Evolutionary conservation across 2,329 filamentous ascomycete species (phyloP).

Genomic region (Fusarium dimerum): DNA sequence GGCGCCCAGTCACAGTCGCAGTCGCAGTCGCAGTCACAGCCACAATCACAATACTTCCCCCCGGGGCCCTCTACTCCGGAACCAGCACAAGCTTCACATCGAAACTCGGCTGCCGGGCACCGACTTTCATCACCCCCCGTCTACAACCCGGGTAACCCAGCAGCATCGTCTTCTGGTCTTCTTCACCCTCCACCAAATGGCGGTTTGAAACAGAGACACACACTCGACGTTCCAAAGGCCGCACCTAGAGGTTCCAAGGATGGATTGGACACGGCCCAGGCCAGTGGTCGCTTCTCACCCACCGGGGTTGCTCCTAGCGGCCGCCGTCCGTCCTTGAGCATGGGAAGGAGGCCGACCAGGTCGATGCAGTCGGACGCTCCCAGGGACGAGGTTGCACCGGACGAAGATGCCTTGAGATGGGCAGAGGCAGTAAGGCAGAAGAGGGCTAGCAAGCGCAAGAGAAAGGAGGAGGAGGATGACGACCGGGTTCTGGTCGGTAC

Average conservation of each 20-base stretch:
- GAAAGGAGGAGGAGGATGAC: conserved; percentile 85
- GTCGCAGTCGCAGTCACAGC: conserved; percentile 14
- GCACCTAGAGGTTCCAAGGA: conserved; percentile 73
- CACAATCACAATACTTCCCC: conserved; percentile 10
- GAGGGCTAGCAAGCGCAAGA: conserved; percentile 80
- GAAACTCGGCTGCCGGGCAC: conserved; percentile 42
- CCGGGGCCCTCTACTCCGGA: conserved; percentile 29
- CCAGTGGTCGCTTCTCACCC: conserved; percentile 82
- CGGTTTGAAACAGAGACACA: conserved; percentile 78
- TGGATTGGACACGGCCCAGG: conserved; percentile 63
- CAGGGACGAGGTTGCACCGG: conserved; percentile 78
- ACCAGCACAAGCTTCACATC: conserved; percentile 27
- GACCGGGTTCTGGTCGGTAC: conserved; percentile 94
- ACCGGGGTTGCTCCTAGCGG: conserved; percentile 54
- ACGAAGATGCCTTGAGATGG: conserved; percentile 90
- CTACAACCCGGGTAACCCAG: conserved; percentile 46
- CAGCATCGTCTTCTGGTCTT: conserved; percentile 50
- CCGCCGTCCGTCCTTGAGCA: conserved; percentile 79
- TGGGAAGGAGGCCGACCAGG: conserved; percentile 78
- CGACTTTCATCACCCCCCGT: conserved; percentile 67
- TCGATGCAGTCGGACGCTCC: conserved; percentile 84
- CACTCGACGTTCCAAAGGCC: conserved; percentile 79
- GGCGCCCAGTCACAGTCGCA: conserved; percentile 16
- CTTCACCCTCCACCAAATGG: conserved; percentile 47
- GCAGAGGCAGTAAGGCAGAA: conserved; percentile 92